Evolutionary conservation across 2,329 filamentous ascomycete genomes (phyloP).

Genomic region (Botrytis squamosa): DNA sequence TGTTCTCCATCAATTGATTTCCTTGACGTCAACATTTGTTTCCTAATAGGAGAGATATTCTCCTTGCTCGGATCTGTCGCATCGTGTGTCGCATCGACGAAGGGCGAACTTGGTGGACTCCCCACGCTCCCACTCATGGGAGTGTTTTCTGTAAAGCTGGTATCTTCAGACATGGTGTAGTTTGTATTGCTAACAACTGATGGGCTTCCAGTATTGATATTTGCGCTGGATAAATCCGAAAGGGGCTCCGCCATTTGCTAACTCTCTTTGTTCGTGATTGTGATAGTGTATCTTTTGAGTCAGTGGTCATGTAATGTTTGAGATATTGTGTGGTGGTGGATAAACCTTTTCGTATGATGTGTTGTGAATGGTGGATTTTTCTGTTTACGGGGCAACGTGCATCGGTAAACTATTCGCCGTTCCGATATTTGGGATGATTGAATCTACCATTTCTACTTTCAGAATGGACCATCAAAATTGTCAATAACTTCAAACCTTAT

Average conservation of each 20-base stretch:
- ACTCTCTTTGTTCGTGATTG: constrained; percentile 1
- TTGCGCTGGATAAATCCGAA: constrained; percentile 9
- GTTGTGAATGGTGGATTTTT: constrained; percentile 17
- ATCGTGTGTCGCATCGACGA: constrained; percentile 30
- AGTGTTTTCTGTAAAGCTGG: constrained; percentile 29
- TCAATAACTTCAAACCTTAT: not conserved
- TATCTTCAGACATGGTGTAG: constrained; percentile 32
- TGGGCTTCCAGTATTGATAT: constrained; percentile 25
- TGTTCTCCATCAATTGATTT: constrained; percentile 33
- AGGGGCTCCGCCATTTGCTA: constrained; percentile 25
- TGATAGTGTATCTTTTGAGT: constrained; percentile 17
- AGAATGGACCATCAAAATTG: not conserved
- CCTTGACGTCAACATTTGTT: constrained; percentile 28
- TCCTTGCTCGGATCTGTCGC: constrained; percentile 29
- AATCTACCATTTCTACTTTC: not conserved
- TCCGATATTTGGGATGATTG: not conserved
- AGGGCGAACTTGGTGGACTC: constrained; percentile 37
- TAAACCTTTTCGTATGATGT: constrained; percentile 18
- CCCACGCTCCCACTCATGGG: constrained; percentile 31
- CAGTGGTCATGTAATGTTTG: constrained; percentile 15
- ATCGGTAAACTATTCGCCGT: constrained; percentile 12
- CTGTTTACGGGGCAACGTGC: constrained; percentile 22
- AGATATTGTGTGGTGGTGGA: constrained; percentile 16
- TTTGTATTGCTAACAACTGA: constrained; percentile 25
- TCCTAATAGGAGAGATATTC: constrained; percentile 36